Evolutionary conservation across 2,329 filamentous ascomycete species (phyloP).

Genomic region (Xylariaceae sp.): DNA sequence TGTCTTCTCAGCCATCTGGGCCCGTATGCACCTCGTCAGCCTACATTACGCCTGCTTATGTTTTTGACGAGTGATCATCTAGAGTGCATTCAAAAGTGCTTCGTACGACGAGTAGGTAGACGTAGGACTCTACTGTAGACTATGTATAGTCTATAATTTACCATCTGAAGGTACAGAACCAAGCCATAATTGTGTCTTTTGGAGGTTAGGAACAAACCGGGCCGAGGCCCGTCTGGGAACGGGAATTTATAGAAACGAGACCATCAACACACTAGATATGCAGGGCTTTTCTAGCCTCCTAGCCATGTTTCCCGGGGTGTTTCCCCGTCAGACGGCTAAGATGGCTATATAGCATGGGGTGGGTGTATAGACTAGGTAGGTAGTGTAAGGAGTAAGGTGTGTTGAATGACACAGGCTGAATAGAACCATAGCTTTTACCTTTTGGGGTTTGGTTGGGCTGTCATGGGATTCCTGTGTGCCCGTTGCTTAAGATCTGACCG

Average conservation of each 20-base stretch:
- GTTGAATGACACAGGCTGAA: background rate
- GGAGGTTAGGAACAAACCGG: too few relatives aligned
- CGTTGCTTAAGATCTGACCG: background rate
- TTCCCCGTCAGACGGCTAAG: background rate
- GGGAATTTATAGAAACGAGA: slow-evolving; percentile 1
- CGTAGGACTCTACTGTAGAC: too few relatives aligned
- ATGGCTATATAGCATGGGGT: background rate
- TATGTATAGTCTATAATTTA: too few relatives aligned
- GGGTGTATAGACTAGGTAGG: background rate
- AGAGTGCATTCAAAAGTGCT: too few relatives aligned
- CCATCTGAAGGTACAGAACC: too few relatives aligned
- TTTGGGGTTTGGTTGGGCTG: background rate
- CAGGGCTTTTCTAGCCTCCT: slow-evolving; percentile 1
- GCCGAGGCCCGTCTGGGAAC: background rate
- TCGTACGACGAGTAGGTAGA: too few relatives aligned
- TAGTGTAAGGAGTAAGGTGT: background rate
- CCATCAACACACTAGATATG: background rate
- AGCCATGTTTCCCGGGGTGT: slow-evolving; percentile 12
- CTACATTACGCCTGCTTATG: too few relatives aligned
- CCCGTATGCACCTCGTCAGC: too few relatives aligned
- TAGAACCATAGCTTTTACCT: background rate
- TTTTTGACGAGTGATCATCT: too few relatives aligned
- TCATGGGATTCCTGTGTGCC: background rate
- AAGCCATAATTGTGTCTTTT: too few relatives aligned
- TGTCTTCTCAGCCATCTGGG: too few relatives aligned